A percentile compares a stretch with the other conserved stretches of the same genome.
Conservation (phyloP, 2,329 filamentous ascomycete genomes). For the Biscogniauxia sp. region DNA sequence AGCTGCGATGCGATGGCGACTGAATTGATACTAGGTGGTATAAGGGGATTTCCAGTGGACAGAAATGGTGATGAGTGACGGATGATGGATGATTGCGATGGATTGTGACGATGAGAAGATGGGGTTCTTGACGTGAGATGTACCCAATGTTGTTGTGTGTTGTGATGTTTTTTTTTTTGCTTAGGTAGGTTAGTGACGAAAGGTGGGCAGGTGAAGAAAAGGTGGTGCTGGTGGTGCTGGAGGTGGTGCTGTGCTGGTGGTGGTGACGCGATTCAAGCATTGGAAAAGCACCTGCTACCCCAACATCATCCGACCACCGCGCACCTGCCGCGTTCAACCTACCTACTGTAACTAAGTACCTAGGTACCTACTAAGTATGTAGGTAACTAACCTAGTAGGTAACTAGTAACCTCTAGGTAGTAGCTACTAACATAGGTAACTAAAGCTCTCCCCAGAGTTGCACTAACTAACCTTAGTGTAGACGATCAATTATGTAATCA, state of each 20-base stretch:
- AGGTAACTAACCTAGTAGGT: no score
- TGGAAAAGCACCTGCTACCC: background rate
- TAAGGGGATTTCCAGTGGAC: background rate
- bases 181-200: slow-evolving; percentile 9
- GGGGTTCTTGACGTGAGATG: background rate
- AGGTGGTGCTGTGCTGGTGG: no score
- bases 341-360: background rate
- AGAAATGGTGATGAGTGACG: background rate
- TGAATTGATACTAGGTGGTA: background rate
- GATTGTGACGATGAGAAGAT: background rate
- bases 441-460: no score
- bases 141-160: background rate
- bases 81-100: background rate
- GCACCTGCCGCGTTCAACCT: background rate
- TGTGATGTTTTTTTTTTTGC: background rate
- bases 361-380: no score
- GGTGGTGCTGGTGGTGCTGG: no score
- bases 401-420: no score
- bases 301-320: background rate
- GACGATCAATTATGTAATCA: background rate
- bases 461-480: background rate
- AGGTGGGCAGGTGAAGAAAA: slow-evolving; percentile 16
- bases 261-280: slow-evolving; percentile 16
- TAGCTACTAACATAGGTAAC: no score
- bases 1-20: background rate